Percentiles rank a stretch among this genome's conserved stretches.
phyloP scores from a whole-genome alignment of 441 rosid species.

The Corymbia citriodora region DNA sequence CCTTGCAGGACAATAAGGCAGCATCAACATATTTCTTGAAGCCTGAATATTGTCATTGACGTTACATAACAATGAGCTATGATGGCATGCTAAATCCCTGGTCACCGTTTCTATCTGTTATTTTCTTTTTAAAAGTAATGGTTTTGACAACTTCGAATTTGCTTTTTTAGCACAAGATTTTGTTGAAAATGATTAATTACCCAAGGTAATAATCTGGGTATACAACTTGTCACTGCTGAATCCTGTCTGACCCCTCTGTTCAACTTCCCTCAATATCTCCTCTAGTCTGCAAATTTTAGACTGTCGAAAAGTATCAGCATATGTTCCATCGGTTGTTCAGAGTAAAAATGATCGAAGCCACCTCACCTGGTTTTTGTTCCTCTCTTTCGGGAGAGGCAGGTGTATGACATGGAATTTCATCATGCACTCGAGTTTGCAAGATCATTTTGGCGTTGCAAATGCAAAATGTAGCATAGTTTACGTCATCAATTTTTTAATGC shows the following conservation, averaged over 20 bases:
- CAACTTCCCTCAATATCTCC: not conserved
- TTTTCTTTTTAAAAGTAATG: not conserved
- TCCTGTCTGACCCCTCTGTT: not conserved
- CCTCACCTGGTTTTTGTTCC: not conserved
- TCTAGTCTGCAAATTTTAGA: not conserved
- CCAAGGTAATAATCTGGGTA: not conserved
- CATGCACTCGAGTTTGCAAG: not conserved
- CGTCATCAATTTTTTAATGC: not conserved
- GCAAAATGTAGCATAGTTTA: not conserved
- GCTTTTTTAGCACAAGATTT: not conserved
- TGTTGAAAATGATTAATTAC: not conserved
- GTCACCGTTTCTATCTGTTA: not conserved
- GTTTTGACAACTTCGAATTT: not conserved
- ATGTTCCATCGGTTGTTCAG: not conserved
- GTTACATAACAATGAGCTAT: not conserved
- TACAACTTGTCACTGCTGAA: not conserved
- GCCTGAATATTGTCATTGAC: not conserved
- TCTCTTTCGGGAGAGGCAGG: not conserved
- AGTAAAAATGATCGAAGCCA: not conserved
- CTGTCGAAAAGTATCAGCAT: not conserved
- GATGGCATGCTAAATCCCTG: not conserved
- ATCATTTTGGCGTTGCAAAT: not conserved
- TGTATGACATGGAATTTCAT: not conserved
- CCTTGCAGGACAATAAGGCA: not conserved
- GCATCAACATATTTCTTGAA: not conserved